These are phyloP conservation scores for Fusarium nematophilum DNA, from an alignment of 2,329 filamentous ascomycete species.

Conservation along the genomic window DNA sequence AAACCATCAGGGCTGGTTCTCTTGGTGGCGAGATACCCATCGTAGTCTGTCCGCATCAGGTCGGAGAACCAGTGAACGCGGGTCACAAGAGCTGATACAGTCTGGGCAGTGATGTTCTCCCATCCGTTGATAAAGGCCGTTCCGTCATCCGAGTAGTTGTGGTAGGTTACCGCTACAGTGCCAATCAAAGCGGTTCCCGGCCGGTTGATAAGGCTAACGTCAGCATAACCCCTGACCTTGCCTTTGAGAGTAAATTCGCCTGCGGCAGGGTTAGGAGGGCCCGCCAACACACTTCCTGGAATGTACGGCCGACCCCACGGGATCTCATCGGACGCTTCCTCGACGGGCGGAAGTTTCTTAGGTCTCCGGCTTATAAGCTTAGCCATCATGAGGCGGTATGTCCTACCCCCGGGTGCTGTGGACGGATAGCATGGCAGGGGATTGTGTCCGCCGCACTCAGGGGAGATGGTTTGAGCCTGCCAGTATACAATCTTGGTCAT, in stretches of 20 bases:
- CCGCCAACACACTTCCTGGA: not conserved
- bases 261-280: not conserved
- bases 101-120: conserved; percentile 13
- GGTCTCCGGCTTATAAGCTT: conserved; percentile 45
- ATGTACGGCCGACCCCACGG: conserved; percentile 16
- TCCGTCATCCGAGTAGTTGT: conserved; percentile 14
- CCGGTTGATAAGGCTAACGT: not conserved
- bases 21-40: conserved; percentile 45
- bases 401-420: conserved; percentile 51
- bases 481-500: conserved; percentile 56
- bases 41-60: conserved; percentile 47
- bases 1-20: conserved; percentile 44
- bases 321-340: not conserved
- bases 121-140: not conserved
- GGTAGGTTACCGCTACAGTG: not conserved
- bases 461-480: conserved; percentile 52
- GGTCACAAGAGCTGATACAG: too few relatives aligned
- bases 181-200: not conserved
- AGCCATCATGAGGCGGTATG: conserved; percentile 56
- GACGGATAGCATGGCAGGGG: conserved; percentile 55
- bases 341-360: conserved; percentile 36
- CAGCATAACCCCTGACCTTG: not conserved
- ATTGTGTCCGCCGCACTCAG: conserved; percentile 57
- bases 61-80: conserved; percentile 54
- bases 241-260: conserved; percentile 13